Base-by-base conservation (phyloP, 805 yeast genomes). In the Kodamaea kaohsiungensis region DNA sequence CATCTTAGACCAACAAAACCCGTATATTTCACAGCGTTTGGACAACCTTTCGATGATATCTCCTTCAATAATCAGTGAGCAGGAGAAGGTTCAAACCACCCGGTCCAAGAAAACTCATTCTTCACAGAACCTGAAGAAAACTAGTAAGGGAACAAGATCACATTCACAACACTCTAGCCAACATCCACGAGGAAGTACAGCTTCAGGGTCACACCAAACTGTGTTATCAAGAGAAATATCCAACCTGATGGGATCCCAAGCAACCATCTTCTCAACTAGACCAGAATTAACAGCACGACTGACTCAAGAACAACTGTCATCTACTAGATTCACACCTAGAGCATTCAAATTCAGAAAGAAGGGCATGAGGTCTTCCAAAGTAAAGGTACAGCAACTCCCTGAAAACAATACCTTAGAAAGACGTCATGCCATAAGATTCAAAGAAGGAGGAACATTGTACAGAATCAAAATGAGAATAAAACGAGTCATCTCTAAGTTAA, bases 201-300 rank as follows among this genome's bases (percentile, higher is more conserved):
- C 55, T 4, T 48, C 61, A 43, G 43, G 48, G 25, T 38, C 57
- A 13, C 45, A 40, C 13, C 45, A 16, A 27, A 48, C 50, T 48
- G 52, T 53, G 2, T 46, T 53, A 6, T 56, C 64, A 6, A 53
- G 70, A 22, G 71, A 68, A 43, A 70, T 72, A 37, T 70, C 77
- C 47, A 64, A 67, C 43, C 69, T 73, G 51, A 68, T 70, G 75
- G 78, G 73, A 3, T 73, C 78, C 0, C 79, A 75, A 57, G 79
- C 76, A 22, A 76, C 80, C 0, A 75, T 75, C 37, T 75, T 75
- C 57, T 73, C 78, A n/a, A 75, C 79, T 8, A 61, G 77, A 54
- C 63, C 59, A 12, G 67, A 39, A 5, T 12, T n/a, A 12, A 33
- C 33, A 8, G 10, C 39, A 3, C 16, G 39, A 27, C 48, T 35